Conservation (phyloP, 1,284 basidiomycete species). For the Laetiporus sulphureus region DNA sequence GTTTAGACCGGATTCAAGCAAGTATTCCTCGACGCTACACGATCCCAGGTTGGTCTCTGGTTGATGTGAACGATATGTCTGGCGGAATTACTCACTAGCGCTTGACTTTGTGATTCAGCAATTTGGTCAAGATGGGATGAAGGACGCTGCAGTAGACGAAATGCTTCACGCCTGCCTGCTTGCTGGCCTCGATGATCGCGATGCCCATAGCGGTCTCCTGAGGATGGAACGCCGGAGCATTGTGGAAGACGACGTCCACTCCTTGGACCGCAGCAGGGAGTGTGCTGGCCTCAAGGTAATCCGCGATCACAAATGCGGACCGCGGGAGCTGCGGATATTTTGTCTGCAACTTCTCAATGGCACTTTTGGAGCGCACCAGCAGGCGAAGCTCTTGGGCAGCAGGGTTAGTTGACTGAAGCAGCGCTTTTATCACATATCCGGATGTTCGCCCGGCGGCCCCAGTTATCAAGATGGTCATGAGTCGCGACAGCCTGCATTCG, state of each 20-base stretch:
- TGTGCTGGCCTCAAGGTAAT: slow-evolving; percentile 24
- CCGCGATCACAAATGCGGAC: slow-evolving; percentile 21
- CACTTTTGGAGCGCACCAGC: slow-evolving; percentile 19
- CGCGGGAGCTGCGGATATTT: slow-evolving; percentile 14
- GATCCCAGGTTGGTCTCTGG: too few species aligned
- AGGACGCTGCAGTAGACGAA: slow-evolving; percentile 33
- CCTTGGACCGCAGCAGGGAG: slow-evolving; percentile 21
- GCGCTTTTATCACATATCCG: slow-evolving; percentile 19
- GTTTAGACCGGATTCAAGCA: slow-evolving; percentile 27
- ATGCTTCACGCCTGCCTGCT: slow-evolving; percentile 29
- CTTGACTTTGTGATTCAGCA: slow-evolving; percentile 28
- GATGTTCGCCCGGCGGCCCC: slow-evolving; percentile 27
- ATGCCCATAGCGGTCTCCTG: slow-evolving; percentile 29
- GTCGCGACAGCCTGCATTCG: too few species aligned
- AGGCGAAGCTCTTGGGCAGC: slow-evolving; percentile 16
- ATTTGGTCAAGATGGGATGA: slow-evolving; percentile 25
- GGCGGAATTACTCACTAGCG: slow-evolving; percentile 18
- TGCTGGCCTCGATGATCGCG: slow-evolving; percentile 31
- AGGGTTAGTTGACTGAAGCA: slow-evolving; percentile 22
- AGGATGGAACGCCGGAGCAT: slow-evolving; percentile 23
- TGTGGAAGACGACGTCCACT: slow-evolving; percentile 26
- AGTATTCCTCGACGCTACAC: slow-evolving; percentile 27
- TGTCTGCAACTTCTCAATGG: slow-evolving; percentile 14
- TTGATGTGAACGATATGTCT: too few species aligned
- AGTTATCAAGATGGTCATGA: slow-evolving; percentile 26